These are phyloP conservation scores for Sporisorium exsertum DNA, from an alignment of 1,284 basidiomycete genomes.

Conservation along the genomic window DNA sequence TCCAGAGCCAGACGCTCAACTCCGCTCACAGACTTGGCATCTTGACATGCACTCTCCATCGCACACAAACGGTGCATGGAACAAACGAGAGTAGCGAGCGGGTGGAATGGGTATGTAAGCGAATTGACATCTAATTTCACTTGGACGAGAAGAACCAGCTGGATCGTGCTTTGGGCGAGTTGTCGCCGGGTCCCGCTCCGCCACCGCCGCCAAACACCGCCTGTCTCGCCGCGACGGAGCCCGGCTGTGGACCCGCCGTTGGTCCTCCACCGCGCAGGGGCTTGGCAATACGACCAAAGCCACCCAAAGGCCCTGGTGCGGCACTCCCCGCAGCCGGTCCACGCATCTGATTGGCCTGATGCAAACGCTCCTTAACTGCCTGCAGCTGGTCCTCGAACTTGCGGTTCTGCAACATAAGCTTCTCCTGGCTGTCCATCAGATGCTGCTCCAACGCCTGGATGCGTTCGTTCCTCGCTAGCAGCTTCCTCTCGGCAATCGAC, in stretches of 20 bases:
- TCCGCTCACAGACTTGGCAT: no score
- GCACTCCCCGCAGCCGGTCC: slow-evolving; percentile 33
- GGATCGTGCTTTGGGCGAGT: slow-evolving; percentile 57
- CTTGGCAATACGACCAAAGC: slow-evolving; percentile 94
- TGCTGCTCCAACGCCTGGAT: slow-evolving; percentile 85
- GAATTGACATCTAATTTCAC: slow-evolving; percentile 5
- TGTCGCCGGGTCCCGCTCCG: slow-evolving; percentile 28
- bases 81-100: slow-evolving; percentile 3
- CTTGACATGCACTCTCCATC: no score
- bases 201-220: slow-evolving; percentile 24
- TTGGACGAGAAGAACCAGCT: slow-evolving; percentile 64
- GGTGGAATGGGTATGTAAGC: slow-evolving; percentile 10
- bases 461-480: slow-evolving; percentile 94
- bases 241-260: slow-evolving; percentile 47
- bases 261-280: slow-evolving; percentile 84
- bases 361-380: slow-evolving; percentile 88
- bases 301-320: slow-evolving; percentile 74
- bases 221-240: slow-evolving; percentile 41
- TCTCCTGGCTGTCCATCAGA: slow-evolving; percentile 90
- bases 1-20: no score
- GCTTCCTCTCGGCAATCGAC: slow-evolving; percentile 93
- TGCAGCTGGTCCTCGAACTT: slow-evolving; percentile 94
- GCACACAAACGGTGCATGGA: not conserved
- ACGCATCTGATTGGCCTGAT: slow-evolving; percentile 85
- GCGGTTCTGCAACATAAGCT: slow-evolving; percentile 89